phyloP scores from a whole-genome alignment of 768 basidiomycete species.

The Suillus weaverae region DNA sequence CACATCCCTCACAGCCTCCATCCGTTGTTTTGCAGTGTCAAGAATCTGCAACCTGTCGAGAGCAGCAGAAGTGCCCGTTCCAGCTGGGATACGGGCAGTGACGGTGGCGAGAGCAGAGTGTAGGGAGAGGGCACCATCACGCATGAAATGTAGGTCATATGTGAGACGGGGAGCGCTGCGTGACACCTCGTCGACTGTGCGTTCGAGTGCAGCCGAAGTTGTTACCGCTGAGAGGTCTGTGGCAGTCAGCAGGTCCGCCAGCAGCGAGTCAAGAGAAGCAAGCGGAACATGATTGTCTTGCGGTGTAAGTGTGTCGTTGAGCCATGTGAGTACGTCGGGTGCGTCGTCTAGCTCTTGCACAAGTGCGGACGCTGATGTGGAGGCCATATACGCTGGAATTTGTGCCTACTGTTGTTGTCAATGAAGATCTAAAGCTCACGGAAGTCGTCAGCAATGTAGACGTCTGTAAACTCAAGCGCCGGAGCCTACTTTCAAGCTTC shows the following conservation, averaged over 20 bases:
- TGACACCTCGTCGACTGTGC: conserved; percentile 89
- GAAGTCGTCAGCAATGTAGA: background rate
- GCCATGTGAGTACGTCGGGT: conserved; percentile 66
- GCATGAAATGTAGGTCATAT: conserved; percentile 97
- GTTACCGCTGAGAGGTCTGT: conserved; percentile 88
- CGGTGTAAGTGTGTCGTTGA: conserved; percentile 59
- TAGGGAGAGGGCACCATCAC: conserved; percentile 82
- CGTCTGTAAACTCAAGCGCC: background rate
- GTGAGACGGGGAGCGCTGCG: conserved; percentile 86
- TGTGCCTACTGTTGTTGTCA: background rate
- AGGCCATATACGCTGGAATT: conserved; percentile 18
- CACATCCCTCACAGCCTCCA: conserved; percentile 89
- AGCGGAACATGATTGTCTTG: conserved; percentile 32
- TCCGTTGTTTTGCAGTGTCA: conserved; percentile 78
- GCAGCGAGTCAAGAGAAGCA: conserved; percentile 48
- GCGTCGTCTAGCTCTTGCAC: conserved; percentile 59
- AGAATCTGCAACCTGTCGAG: conserved; percentile 78
- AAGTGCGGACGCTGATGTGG: conserved; percentile 38
- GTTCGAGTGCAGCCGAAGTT: conserved; percentile 83
- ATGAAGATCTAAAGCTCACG: background rate
- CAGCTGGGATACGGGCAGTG: conserved; percentile 35
- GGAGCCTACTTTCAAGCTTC: background rate
- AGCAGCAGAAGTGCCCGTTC: conserved; percentile 54
- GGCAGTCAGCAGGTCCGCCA: conserved; percentile 73
- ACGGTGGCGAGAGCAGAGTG: conserved; percentile 61